Percentiles rank a stretch among this genome's conserved stretches.
phyloP scores from a whole-genome alignment of 768 basidiomycete species.

The Russula sp. region DNA sequence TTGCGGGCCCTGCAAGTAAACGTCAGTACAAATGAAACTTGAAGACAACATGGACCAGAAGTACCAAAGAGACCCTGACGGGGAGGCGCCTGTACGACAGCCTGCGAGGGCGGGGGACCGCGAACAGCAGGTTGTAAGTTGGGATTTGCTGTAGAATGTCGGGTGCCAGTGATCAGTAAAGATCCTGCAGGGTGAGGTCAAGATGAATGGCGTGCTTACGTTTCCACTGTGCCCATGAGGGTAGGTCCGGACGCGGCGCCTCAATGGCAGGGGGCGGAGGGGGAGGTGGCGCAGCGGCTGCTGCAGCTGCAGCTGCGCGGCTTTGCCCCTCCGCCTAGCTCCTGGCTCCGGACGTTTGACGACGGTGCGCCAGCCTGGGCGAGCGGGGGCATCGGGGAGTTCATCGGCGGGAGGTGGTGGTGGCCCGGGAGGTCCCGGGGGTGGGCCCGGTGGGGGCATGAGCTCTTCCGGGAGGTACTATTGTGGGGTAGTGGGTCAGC shows the following conservation, averaged over 20 bases:
- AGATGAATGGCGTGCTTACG: slow-evolving; percentile 46
- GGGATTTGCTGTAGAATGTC: slow-evolving; percentile 57
- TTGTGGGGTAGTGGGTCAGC: too few species aligned
- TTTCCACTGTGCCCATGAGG: slow-evolving; percentile 86
- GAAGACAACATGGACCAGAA: slow-evolving; percentile 19
- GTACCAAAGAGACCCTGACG: slow-evolving; percentile 68
- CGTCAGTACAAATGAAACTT: neutral
- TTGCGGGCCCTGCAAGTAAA: slow-evolving; percentile 33
- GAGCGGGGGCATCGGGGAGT: slow-evolving; percentile 46
- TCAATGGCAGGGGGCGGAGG: slow-evolving; percentile 37
- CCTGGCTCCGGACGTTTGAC: slow-evolving; percentile 50
- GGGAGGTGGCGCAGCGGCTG: slow-evolving; percentile 42
- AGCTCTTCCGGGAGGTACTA: slow-evolving; percentile 40
- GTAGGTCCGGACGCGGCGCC: slow-evolving; percentile 49
- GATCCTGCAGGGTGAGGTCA: neutral
- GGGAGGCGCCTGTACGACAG: slow-evolving; percentile 40
- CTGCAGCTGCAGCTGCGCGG: slow-evolving; percentile 40
- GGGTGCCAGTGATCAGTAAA: neutral
- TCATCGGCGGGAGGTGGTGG: slow-evolving; percentile 44
- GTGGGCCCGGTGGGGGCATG: slow-evolving; percentile 29
- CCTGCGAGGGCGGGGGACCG: slow-evolving; percentile 40
- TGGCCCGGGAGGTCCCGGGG: slow-evolving; percentile 14
- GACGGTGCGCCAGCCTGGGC: slow-evolving; percentile 73
- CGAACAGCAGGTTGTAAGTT: slow-evolving; percentile 50
- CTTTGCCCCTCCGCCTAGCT: slow-evolving; percentile 39